phyloP scores from a whole-genome alignment of 805 yeast species.

The Lachancea sp. region DNA sequence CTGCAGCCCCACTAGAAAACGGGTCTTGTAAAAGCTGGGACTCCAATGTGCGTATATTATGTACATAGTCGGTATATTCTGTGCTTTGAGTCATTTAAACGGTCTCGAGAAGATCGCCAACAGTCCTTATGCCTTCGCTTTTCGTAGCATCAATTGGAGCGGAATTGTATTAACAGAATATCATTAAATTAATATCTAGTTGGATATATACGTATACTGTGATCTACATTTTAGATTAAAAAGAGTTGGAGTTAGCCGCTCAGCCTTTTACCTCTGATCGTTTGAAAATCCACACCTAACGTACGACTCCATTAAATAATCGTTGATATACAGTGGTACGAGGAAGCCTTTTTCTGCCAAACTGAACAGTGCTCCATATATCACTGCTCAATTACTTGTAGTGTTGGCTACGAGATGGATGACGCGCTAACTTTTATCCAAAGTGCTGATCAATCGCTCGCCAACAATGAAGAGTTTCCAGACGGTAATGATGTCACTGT shows the following conservation, averaged over 20 bases:
- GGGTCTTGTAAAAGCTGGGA: not conserved
- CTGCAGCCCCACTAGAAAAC: not conserved
- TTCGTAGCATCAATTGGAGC: too few species aligned
- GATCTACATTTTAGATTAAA: not conserved
- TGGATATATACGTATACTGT: not conserved
- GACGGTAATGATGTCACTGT: constrained; percentile 3
- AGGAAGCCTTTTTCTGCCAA: too few species aligned
- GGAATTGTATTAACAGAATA: not conserved
- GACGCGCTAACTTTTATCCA: constrained; percentile 3
- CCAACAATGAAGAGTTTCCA: not conserved
- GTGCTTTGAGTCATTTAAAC: not conserved
- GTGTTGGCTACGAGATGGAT: too few species aligned
- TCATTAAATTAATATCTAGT: not conserved
- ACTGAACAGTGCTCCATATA: not conserved
- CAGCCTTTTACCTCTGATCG: not conserved
- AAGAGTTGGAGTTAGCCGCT: not conserved
- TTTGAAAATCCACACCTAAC: not conserved
- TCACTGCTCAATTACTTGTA: too few species aligned
- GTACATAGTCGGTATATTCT: not conserved
- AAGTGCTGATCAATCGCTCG: not conserved
- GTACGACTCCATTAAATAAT: too few species aligned
- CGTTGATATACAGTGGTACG: too few species aligned
- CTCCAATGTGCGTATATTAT: not conserved
- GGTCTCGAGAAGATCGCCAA: too few species aligned
- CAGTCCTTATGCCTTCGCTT: too few species aligned